Base-by-base conservation (phyloP, 257 asterid species). In the Cinchona pubescens region DNA sequence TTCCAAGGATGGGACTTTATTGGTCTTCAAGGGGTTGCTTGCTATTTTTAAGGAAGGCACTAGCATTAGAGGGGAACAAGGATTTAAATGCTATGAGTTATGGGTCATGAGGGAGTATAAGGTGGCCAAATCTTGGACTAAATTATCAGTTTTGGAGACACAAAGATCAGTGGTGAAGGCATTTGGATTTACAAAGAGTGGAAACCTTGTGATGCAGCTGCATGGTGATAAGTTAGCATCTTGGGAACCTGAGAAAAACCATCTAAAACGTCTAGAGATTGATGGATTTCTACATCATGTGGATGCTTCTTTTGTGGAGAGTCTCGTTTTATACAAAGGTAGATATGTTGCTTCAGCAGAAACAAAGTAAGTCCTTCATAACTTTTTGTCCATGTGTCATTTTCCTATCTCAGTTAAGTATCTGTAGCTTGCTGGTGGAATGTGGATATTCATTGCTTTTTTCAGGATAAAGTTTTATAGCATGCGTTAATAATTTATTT, bases 21-120 rank as follows among this genome's bases (percentile, higher is more conserved):
- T 59, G 29, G 76, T 72, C 53, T 72, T 35, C 76, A 58, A 72
- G 23, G 76, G 76, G 25, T 15, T 72, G 76, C 76, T 72, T 72
- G 76, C 76, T 40, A 37, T 58, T 30, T 72, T 63, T 34, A 59
- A 38, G 38, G 56, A 40, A 35, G 76, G 37, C 42, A 21, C 2
- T 62, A 38, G 40, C 1, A 72, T 21, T n/a, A 56, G 67, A 25
- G 76, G 58, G 46, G 67, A 58, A 12, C 56, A 64, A 37, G 67
- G 56, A 37, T 48, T 14, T 38, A 59, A 58, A 56, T 72, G 76
- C 56, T 56, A 56, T 40, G 76, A 56, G 11, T 19, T 73, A 46
- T 73, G 77, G 77, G 70, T 73, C 29, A 60, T 73, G 77, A 21
- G 2, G 58, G 40, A 58, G 30, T 25, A 29, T 48, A 40, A 27